phyloP scores from a whole-genome alignment of 139 green algal genomes.

The Trebouxia sp. region DNA sequence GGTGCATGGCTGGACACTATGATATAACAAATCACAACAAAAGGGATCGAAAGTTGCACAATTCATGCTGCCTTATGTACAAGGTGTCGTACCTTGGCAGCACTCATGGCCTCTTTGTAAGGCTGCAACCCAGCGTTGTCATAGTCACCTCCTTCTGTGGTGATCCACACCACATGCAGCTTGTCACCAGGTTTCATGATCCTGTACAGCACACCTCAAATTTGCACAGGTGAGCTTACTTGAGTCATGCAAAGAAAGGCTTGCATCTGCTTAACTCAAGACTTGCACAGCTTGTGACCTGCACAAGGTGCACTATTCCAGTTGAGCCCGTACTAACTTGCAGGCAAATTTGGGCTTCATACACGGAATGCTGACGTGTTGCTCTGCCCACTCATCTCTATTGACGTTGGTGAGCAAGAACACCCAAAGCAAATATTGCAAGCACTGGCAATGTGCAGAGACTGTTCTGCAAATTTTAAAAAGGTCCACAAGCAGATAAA shows the following conservation, averaged over 20 bases:
- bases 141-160: not conserved
- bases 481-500: not conserved
- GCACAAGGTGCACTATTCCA: not conserved
- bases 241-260: not conserved
- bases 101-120: not conserved
- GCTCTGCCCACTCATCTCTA: too few relatives aligned
- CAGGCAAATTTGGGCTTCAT: too few relatives aligned
- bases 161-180: constrained; percentile 9
- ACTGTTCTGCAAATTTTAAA: too few relatives aligned
- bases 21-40: not conserved
- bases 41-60: not conserved
- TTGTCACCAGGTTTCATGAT: constrained; percentile 22
- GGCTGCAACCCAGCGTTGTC: not conserved
- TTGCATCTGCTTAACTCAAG: not conserved
- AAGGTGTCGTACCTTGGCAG: not conserved
- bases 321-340: too few relatives aligned
- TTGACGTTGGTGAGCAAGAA: too few relatives aligned
- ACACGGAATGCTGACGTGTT: too few relatives aligned
- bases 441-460: too few relatives aligned
- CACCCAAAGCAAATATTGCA: too few relatives aligned
- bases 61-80: not conserved
- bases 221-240: not conserved
- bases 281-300: not conserved
- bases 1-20: not conserved
- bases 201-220: not conserved